Evolutionary conservation across 768 basidiomycete species (phyloP).

Genomic region (Fibroporia radiculosa): DNA sequence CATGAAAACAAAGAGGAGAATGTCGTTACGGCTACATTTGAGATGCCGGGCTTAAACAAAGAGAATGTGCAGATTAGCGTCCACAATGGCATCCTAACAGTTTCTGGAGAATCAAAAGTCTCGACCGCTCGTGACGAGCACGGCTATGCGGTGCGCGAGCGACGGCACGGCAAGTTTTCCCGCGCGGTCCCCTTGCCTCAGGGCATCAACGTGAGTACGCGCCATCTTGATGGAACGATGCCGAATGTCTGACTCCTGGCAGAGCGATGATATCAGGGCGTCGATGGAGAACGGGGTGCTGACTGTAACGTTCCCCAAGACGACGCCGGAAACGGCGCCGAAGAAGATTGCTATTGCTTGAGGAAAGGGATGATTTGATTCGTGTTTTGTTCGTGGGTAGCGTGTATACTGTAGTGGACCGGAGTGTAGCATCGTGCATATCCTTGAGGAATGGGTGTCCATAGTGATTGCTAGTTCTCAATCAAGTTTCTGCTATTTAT

Average conservation of each 20-base stretch:
- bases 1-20: conserved; percentile 34
- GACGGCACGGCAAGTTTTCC: conserved; percentile 41
- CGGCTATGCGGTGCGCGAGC: conserved; percentile 37
- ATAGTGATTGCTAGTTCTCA: too few relatives aligned
- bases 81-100: conserved; percentile 37
- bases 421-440: too few relatives aligned
- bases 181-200: conserved; percentile 39
- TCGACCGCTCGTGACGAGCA: conserved; percentile 26
- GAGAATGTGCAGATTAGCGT: conserved; percentile 41
- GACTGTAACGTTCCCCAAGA: conserved; percentile 46
- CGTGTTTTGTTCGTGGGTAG: too few relatives aligned
- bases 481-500: too few relatives aligned
- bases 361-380: too few relatives aligned
- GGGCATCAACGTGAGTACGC: conserved; percentile 36
- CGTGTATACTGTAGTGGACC: too few relatives aligned
- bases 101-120: conserved; percentile 35
- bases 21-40: conserved; percentile 43
- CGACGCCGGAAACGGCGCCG: conserved; percentile 26
- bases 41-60: conserved; percentile 46
- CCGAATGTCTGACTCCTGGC: too few relatives aligned
- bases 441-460: too few relatives aligned
- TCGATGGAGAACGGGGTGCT: conserved; percentile 46
- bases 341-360: too few relatives aligned
- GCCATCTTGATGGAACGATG: too few relatives aligned
- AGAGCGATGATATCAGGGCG: conserved; percentile 41